These are phyloP conservation scores for Nosema muscidifuracis DNA, from an alignment of 371 early-diverging fungal species.

Conservation along the genomic window DNA sequence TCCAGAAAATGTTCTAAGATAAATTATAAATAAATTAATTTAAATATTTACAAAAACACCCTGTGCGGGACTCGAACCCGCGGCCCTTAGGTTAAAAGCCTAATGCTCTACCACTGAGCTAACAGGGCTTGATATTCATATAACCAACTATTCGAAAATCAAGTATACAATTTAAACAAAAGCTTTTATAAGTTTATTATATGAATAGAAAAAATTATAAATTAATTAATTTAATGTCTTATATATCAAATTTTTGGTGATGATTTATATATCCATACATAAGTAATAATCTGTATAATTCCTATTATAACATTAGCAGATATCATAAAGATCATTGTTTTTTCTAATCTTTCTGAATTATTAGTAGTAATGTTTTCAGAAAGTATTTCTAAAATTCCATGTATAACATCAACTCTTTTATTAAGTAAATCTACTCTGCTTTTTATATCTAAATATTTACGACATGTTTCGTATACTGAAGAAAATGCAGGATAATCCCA, in stretches of 20 bases:
- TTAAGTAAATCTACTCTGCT: conserved; percentile 62
- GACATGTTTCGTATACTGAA: conserved; percentile 61
- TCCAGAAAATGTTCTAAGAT: too few relatives aligned
- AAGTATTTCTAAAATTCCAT: conserved; percentile 59
- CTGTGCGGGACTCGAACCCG: conserved; percentile 30
- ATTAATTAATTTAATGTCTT: too few relatives aligned
- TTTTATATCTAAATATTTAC: conserved; percentile 63
- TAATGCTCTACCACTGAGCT: conserved; percentile 30
- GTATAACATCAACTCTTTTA: conserved; percentile 61
- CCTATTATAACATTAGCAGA: conserved; percentile 51
- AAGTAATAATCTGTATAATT: conserved; percentile 34
- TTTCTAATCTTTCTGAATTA: conserved; percentile 60
- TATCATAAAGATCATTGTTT: conserved; percentile 58
- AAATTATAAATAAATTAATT: too few relatives aligned
- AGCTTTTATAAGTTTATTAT: too few relatives aligned
- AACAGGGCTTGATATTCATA: conserved; percentile 14
- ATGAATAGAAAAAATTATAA: too few relatives aligned
- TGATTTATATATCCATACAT: background rate
- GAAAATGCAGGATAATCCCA: conserved; percentile 63
- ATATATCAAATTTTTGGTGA: background rate
- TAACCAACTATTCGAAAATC: too few relatives aligned
- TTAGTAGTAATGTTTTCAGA: conserved; percentile 61
- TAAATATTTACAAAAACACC: conserved; percentile 24
- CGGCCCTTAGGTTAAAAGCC: conserved; percentile 30
- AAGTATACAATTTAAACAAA: too few relatives aligned